phyloP scores from a whole-genome alignment of 257 asterid species.

The Scutellaria galericulata region DNA sequence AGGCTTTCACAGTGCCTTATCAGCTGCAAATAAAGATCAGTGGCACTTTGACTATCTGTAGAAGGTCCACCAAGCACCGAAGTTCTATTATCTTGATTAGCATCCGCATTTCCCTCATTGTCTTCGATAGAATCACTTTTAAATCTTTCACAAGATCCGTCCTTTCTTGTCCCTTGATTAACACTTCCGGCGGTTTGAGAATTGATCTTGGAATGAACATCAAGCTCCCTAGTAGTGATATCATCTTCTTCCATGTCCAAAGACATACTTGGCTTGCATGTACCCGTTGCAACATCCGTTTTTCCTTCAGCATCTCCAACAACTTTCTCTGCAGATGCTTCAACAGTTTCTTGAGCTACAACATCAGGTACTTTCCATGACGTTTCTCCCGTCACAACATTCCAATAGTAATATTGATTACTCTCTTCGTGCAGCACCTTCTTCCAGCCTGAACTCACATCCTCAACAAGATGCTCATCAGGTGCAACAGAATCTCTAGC shows the following conservation, averaged over 20 bases:
- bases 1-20: conserved; percentile 59
- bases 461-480: conserved; percentile 50
- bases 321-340: conserved; percentile 42
- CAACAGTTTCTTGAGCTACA: conserved; percentile 47
- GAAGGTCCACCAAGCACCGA: conserved; percentile 42
- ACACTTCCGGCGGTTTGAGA: conserved; percentile 28
- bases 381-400: conserved; percentile 85
- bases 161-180: conserved; percentile 34
- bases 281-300: conserved; percentile 18
- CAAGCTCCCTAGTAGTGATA: conserved; percentile 25
- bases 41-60: conserved; percentile 41
- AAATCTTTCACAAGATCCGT: conserved; percentile 36
- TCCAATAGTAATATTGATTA: conserved; percentile 91
- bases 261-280: conserved; percentile 27
- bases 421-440: conserved; percentile 92
- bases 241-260: conserved; percentile 41
- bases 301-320: conserved; percentile 42
- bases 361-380: conserved; percentile 92
- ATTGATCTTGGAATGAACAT: conserved; percentile 36
- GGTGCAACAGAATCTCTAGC: conserved; percentile 43
- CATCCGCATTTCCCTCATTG: conserved; percentile 40
- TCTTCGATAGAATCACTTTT: conserved; percentile 42
- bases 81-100: conserved; percentile 39
- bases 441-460: conserved; percentile 73
- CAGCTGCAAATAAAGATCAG: conserved; percentile 52